These are phyloP conservation scores for Blumeriella jaapii DNA, from an alignment of 2,329 filamentous ascomycete genomes.

Conservation along the genomic window DNA sequence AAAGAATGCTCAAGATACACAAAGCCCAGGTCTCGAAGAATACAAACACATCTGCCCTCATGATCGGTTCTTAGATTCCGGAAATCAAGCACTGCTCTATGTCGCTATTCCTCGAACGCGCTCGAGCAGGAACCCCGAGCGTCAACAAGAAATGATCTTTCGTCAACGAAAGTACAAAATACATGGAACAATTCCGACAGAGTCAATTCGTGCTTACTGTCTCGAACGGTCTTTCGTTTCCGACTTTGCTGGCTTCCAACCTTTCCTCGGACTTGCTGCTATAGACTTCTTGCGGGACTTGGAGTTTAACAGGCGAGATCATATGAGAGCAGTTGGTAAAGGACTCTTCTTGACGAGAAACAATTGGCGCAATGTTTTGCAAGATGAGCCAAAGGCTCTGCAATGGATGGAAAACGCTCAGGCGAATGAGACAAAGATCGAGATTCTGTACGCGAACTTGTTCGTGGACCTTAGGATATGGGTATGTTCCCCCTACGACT, in stretches of 20 bases:
- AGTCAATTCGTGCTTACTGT: constrained; percentile 10
- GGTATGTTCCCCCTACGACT: constrained; percentile 13
- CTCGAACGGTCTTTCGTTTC: constrained; percentile 13
- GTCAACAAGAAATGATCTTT: too few relatives aligned
- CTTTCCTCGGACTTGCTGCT: constrained; percentile 15
- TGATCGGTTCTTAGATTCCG: constrained; percentile 13
- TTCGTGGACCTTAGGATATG: constrained; percentile 22
- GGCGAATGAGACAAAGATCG: constrained; percentile 14
- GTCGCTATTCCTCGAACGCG: constrained; percentile 5
- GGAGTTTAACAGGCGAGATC: constrained; percentile 15
- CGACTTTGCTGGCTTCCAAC: constrained; percentile 16
- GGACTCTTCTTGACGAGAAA: constrained; percentile 15
- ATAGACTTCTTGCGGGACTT: constrained; percentile 24
- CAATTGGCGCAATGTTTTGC: constrained; percentile 18
- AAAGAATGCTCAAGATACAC: background rate
- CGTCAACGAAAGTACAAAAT: too few relatives aligned
- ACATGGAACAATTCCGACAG: too few relatives aligned
- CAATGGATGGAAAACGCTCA: constrained; percentile 19
- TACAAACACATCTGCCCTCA: constrained; percentile 1
- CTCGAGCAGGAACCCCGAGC: background rate
- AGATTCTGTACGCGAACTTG: constrained; percentile 15
- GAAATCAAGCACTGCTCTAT: constrained; percentile 13
- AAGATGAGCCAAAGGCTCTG: constrained; percentile 12
- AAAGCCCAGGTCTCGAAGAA: background rate
- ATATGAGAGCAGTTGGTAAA: constrained; percentile 15